Conservation (phyloP, 345 rosid species). For the Fremontodendron californicum region DNA sequence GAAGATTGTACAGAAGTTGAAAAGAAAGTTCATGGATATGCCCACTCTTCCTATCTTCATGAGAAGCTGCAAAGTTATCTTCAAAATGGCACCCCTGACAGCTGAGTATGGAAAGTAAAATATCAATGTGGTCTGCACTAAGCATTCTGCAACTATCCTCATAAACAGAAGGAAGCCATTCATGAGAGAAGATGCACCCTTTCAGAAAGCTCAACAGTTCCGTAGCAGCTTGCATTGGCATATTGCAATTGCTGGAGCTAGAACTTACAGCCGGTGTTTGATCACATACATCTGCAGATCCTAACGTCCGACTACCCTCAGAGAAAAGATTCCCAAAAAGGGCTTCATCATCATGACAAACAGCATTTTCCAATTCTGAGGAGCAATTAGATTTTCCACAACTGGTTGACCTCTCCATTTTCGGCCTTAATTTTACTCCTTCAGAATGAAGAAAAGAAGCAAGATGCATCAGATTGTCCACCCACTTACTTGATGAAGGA, state of each 20-base stretch:
- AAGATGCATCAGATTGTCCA: constrained; percentile 74
- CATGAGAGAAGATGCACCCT: constrained; percentile 61
- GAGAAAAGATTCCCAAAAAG: constrained; percentile 93
- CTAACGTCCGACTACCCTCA: constrained; percentile 71
- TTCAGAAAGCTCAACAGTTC: constrained; percentile 75
- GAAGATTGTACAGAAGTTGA: constrained; percentile 66
- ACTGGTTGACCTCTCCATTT: constrained; percentile 63
- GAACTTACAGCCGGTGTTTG: constrained; percentile 53
- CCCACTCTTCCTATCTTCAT: constrained; percentile 54
- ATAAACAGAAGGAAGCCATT: constrained; percentile 62
- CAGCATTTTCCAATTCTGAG: constrained; percentile 65
- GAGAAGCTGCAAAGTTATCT: constrained; percentile 41
- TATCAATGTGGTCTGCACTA: constrained; percentile 59
- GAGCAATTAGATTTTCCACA: constrained; percentile 52
- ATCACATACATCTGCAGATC: constrained; percentile 68
- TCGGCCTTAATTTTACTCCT: constrained; percentile 69
- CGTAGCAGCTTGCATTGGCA: constrained; percentile 73
- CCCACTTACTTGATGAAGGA: constrained; percentile 72
- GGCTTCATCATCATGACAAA: constrained; percentile 92
- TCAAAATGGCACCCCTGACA: constrained; percentile 41
- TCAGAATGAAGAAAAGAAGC: constrained; percentile 62
- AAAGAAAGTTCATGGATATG: constrained; percentile 58
- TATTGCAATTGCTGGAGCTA: constrained; percentile 50
- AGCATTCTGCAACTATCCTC: constrained; percentile 70
- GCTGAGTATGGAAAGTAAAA: constrained; percentile 61